Percentiles rank a stretch among this genome's conserved stretches.
Conservation (phyloP, 2,329 filamentous ascomycete genomes). For the Trichophyton mentagrophytes region DNA sequence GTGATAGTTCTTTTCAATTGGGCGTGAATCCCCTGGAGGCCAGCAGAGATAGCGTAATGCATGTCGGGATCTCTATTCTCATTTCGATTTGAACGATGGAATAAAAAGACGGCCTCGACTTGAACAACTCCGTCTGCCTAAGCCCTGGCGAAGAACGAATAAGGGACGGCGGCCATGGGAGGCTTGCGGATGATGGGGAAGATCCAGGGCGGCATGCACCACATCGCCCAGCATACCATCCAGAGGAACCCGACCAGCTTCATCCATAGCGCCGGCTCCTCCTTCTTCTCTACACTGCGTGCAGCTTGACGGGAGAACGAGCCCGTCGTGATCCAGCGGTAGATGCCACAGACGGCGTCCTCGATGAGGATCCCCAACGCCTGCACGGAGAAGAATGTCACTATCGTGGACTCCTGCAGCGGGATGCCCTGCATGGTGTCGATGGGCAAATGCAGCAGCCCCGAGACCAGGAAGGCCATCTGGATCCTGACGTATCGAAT, state of each 20-base stretch:
- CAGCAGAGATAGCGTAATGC: no score
- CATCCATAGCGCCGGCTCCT: not conserved
- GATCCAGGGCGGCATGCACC: not conserved
- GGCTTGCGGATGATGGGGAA: not conserved
- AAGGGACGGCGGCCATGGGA: not conserved
- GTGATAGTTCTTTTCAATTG: no score
- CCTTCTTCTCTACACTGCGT: not conserved
- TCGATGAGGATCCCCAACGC: slow-evolving; percentile 8
- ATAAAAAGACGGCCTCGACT: no score
- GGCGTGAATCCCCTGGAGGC: no score
- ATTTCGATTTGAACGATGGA: no score
- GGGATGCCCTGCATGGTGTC: slow-evolving; percentile 7
- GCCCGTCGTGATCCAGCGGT: slow-evolving; percentile 1
- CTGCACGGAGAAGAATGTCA: slow-evolving; percentile 8
- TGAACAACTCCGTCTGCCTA: not conserved
- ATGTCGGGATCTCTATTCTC: no score
- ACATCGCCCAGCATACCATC: not conserved
- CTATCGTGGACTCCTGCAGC: slow-evolving; percentile 5
- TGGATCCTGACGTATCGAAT: slow-evolving; percentile 6
- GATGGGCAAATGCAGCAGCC: slow-evolving; percentile 8
- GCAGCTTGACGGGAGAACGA: not conserved
- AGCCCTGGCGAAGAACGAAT: not conserved
- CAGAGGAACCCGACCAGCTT: not conserved
- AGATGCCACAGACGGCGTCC: slow-evolving; percentile 4
- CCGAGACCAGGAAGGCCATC: slow-evolving; percentile 7